phyloP scores from a whole-genome alignment of 148 eudicot genomes.

The Diospyros kaki region DNA sequence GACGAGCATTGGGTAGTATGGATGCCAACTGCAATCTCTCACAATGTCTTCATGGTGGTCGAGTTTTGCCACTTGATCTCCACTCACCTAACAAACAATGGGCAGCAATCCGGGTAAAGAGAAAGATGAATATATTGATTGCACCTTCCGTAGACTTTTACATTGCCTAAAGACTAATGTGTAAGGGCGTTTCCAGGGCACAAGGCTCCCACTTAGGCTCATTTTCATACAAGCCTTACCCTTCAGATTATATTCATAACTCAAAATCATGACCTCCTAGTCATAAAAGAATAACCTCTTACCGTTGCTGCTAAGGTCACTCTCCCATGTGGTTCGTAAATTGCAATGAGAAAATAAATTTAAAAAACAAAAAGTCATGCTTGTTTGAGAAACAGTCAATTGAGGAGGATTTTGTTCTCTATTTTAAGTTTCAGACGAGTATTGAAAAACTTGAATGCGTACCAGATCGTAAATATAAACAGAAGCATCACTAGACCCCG shows the following conservation, averaged over 20 bases:
- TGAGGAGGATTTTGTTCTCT: neutral
- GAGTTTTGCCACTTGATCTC: slow-evolving; percentile 51
- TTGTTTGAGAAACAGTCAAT: neutral
- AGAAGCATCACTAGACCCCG: slow-evolving; percentile 61
- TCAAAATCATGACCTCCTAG: too few species aligned
- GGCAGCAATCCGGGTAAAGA: neutral
- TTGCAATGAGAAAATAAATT: neutral
- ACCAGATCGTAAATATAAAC: slow-evolving; percentile 83
- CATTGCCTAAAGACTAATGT: neutral
- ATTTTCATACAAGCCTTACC: too few species aligned
- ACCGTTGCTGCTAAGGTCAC: too few species aligned
- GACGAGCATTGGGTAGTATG: slow-evolving; percentile 52
- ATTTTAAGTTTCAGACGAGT: neutral
- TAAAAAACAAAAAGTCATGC: neutral
- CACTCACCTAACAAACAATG: slow-evolving; percentile 37
- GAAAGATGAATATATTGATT: neutral
- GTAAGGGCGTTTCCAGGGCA: neutral
- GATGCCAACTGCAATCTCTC: slow-evolving; percentile 88
- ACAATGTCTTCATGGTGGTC: slow-evolving; percentile 55
- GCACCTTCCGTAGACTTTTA: neutral
- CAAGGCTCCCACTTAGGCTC: too few species aligned
- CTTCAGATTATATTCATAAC: too few species aligned
- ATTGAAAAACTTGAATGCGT: slow-evolving; percentile 15
- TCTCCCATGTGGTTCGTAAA: neutral
- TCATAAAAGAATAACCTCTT: too few species aligned